A percentile compares a stretch with the other conserved stretches of the same genome.
Evolutionary conservation across 2,329 filamentous ascomycete species (phyloP).

Genomic region (Pseudogymnoascus sp.): DNA sequence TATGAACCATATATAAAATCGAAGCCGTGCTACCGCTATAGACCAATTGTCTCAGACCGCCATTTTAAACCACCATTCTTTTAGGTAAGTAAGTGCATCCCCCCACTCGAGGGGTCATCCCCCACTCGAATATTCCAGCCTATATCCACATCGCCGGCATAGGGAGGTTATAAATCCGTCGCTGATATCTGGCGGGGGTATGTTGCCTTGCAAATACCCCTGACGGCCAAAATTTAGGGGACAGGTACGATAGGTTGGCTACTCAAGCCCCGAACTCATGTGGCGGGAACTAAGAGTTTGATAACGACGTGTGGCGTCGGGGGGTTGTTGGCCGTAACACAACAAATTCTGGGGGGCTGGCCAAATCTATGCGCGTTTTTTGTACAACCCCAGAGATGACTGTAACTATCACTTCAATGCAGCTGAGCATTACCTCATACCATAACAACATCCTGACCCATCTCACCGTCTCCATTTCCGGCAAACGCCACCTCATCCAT

Average conservation of each 20-base stretch:
- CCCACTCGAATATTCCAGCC: too few relatives aligned
- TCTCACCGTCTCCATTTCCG: slow-evolving; percentile 15
- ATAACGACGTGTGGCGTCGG: not conserved
- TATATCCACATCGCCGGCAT: not conserved
- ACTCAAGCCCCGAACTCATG: not conserved
- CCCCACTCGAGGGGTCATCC: not conserved
- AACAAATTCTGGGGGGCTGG: not conserved
- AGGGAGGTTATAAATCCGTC: not conserved
- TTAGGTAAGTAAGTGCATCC: not conserved
- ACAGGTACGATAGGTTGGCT: not conserved
- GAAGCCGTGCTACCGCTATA: not conserved
- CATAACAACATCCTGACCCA: slow-evolving; percentile 3
- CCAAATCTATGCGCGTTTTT: not conserved
- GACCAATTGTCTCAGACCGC: not conserved
- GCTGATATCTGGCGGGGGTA: not conserved
- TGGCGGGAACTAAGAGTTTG: not conserved
- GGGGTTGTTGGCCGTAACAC: not conserved
- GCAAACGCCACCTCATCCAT: slow-evolving; percentile 57
- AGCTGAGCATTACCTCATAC: slow-evolving; percentile 5
- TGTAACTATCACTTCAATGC: not conserved
- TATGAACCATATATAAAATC: not conserved
- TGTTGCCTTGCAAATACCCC: not conserved
- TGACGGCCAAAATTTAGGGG: not conserved
- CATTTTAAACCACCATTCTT: not conserved
- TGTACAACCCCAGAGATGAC: not conserved